These are phyloP conservation scores for Vigna hirtella DNA, from an alignment of 306 rosid species.

Conservation along the genomic window DNA sequence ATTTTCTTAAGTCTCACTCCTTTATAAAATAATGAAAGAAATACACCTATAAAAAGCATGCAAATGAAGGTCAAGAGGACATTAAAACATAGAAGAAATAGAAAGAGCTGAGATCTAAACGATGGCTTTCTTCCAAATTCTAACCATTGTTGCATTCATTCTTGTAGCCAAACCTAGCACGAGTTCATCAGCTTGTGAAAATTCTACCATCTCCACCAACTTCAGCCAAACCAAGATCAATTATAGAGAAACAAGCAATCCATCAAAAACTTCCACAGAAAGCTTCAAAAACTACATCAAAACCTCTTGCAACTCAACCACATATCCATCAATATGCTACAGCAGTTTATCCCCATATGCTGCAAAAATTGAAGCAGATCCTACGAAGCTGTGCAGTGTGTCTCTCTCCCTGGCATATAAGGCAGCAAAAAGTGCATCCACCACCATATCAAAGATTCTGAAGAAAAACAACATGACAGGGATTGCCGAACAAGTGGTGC, in stretches of 20 bases:
- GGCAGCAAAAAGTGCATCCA: constrained; percentile 42
- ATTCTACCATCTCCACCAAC: background rate
- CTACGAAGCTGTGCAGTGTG: constrained; percentile 50
- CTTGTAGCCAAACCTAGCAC: constrained; percentile 11
- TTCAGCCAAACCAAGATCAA: background rate
- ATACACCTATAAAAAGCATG: constrained; percentile 41
- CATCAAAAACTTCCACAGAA: background rate
- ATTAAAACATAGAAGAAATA: background rate
- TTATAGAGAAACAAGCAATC: background rate
- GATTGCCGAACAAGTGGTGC: constrained; percentile 32
- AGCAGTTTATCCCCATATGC: constrained; percentile 53
- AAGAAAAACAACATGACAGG: background rate
- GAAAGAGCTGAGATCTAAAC: background rate
- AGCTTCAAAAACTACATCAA: constrained; percentile 33
- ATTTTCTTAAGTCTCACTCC: background rate
- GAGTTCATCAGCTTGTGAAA: constrained; percentile 24
- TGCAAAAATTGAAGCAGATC: constrained; percentile 49
- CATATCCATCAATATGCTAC: constrained; percentile 60
- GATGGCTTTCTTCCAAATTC: constrained; percentile 41
- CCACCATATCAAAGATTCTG: constrained; percentile 38
- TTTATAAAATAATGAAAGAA: background rate
- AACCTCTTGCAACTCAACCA: constrained; percentile 55
- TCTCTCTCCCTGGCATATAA: constrained; percentile 50
- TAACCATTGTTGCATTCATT: constrained; percentile 30
- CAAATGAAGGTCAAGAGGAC: background rate